These are phyloP conservation scores for Phycomyces blakesleeanus DNA, from an alignment of 192 early-diverging fungal species.

Conservation along the genomic window DNA sequence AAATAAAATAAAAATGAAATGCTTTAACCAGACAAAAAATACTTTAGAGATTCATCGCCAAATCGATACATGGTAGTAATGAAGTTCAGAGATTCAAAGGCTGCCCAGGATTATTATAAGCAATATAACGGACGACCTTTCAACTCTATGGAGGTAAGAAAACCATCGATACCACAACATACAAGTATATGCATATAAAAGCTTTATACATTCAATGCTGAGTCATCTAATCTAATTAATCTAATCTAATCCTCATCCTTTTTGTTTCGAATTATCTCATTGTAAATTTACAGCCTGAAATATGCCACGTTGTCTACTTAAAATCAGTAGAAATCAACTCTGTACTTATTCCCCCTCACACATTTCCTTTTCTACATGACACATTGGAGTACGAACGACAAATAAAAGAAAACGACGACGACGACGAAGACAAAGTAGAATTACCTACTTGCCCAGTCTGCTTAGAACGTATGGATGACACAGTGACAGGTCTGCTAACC, in stretches of 20 bases:
- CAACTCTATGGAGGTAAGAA: conserved; percentile 71
- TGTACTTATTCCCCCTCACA: conserved; percentile 53
- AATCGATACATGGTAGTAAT: conserved; percentile 89
- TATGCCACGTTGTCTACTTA: conserved; percentile 80
- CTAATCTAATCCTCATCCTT: too few species aligned
- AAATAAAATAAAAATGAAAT: too few species aligned
- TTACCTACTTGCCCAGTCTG: conserved; percentile 96
- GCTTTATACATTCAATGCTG: too few species aligned
- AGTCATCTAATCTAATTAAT: too few species aligned
- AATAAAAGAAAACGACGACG: not conserved
- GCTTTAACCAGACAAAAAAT: not conserved
- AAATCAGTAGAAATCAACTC: conserved; percentile 64
- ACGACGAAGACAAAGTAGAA: conserved; percentile 44
- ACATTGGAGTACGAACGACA: conserved; percentile 29
- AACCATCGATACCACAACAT: too few species aligned
- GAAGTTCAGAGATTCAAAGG: conserved; percentile 60
- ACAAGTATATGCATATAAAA: too few species aligned
- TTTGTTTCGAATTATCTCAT: too few species aligned
- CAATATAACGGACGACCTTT: conserved; percentile 85
- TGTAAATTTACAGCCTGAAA: conserved; percentile 72
- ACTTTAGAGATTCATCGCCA: conserved; percentile 66
- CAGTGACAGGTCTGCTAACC: conserved; percentile 83
- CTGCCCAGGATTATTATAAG: conserved; percentile 65
- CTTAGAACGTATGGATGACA: conserved; percentile 90
- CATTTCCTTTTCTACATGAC: conserved; percentile 54